A percentile compares a stretch with the other conserved stretches of the same genome.
These are phyloP conservation scores for Ceraceosorus guamensis DNA, from an alignment of 1,284 basidiomycete genomes.

Conservation along the genomic window DNA sequence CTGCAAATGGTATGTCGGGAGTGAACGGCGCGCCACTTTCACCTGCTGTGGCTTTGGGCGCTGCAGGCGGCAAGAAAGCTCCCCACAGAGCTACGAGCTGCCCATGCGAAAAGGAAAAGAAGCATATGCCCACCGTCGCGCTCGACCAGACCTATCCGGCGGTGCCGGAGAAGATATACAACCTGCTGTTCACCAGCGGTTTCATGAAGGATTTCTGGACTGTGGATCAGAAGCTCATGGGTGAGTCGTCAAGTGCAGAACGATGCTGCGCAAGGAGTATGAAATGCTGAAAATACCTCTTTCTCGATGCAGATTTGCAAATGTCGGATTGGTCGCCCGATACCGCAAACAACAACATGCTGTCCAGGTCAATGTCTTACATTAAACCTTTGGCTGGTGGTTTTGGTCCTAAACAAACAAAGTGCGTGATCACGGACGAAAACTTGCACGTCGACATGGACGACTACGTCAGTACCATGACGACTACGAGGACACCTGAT, in stretches of 20 bases:
- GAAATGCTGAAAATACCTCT: neutral
- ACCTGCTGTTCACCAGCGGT: slow-evolving; percentile 88
- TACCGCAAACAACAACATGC: slow-evolving; percentile 59
- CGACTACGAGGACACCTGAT: slow-evolving; percentile 86
- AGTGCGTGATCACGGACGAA: slow-evolving; percentile 86
- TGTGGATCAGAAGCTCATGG: slow-evolving; percentile 73
- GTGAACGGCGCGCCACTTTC: neutral
- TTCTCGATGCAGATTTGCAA: slow-evolving; percentile 21
- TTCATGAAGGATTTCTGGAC: slow-evolving; percentile 92
- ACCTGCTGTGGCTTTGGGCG: too few species aligned
- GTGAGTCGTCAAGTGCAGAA: slow-evolving; percentile 54
- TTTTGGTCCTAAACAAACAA: slow-evolving; percentile 88
- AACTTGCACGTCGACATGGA: slow-evolving; percentile 74
- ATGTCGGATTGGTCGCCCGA: slow-evolving; percentile 42
- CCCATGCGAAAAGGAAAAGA: slow-evolving; percentile 63
- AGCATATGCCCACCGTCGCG: slow-evolving; percentile 67
- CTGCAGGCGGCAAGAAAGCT: slow-evolving; percentile 17
- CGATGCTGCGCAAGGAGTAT: too few species aligned
- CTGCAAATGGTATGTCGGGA: neutral
- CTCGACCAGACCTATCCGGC: slow-evolving; percentile 75
- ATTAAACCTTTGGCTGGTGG: slow-evolving; percentile 84
- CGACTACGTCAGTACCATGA: slow-evolving; percentile 71
- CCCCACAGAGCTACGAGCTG: slow-evolving; percentile 60
- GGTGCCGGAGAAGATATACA: slow-evolving; percentile 89
- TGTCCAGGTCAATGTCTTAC: slow-evolving; percentile 82